Evolutionary conservation across 148 eudicot genomes (phyloP), one percentile per base, ranked within the genome.

Genomic region (Spergularia bocconei): DNA sequence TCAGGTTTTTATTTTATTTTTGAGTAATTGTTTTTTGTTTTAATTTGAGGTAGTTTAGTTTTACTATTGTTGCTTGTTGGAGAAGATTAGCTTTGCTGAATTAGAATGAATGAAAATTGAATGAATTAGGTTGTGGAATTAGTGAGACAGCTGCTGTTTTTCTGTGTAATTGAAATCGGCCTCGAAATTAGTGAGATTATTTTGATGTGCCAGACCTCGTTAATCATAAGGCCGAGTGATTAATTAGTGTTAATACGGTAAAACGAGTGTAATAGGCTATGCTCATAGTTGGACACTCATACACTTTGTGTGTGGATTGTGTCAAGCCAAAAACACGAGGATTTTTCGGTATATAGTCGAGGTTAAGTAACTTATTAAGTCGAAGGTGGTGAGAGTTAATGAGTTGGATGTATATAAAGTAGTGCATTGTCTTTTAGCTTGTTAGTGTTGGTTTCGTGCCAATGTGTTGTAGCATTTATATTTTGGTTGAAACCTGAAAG

Each of bases 1-100:
- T 74, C 83, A 88, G 91, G 89, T 84, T 20, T 19, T 63, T 10
- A 7, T 13, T 48, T 61, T 74, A 15, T 8, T 7, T 48, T 7
- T 11, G 4, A 1, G 17, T 1, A 17, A 17, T 23, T 58, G 6
- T 25, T 41, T 5, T 56, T 13, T 7, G 1, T 19, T 20, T 39
- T 48, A 74, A 67, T 57, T 68, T 4, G 39, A 12, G 16, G 11
- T 0, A 13, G 0, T 69, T 69, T 21, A 13, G 10, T 33, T 51
- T 10, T n/a, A 15, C 33, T 16, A 14, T 47, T 62, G 23, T 72
- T 56, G 47, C 38, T 55, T 11, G 65, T 50, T 9, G 14, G 16
- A 25, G 7, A 20, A 29, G 56, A 7, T 29, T 59, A 44, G 4
- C 21, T 33, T 13, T 23, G 36, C 48, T 44, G 48, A 1, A 29